Percentiles rank a stretch among this genome's conserved stretches.
These are phyloP conservation scores for Medicago truncatula DNA, from an alignment of 306 rosid genomes.

Conservation along the genomic window DNA sequence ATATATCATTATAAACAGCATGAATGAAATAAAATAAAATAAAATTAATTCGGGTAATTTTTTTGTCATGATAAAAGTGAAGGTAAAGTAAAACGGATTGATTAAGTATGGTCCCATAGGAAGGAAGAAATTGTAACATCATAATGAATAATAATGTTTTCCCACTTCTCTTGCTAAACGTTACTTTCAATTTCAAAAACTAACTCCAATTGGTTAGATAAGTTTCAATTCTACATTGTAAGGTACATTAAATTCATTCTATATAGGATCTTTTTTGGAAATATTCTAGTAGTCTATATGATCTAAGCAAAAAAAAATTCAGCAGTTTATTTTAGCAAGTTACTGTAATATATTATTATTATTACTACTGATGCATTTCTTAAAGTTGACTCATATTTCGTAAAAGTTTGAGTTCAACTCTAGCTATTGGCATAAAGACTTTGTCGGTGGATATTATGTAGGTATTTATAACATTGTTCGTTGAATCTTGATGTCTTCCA, in stretches of 20 bases:
- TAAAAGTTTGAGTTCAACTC: neutral
- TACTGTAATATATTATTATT: too few species aligned
- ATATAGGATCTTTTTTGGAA: too few species aligned
- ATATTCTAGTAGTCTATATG: too few species aligned
- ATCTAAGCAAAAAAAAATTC: too few species aligned
- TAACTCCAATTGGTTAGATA: slow-evolving; percentile 13
- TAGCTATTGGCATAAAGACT: neutral
- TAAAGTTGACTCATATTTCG: too few species aligned
- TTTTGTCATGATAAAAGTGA: neutral
- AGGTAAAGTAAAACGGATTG: slow-evolving; percentile 33
- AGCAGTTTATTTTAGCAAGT: too few species aligned
- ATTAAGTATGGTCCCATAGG: slow-evolving; percentile 36
- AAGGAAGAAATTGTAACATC: slow-evolving; percentile 32
- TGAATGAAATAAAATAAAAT: neutral
- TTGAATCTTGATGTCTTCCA: too few species aligned
- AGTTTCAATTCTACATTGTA: slow-evolving; percentile 20
- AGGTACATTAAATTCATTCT: neutral
- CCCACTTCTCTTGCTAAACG: slow-evolving; percentile 3
- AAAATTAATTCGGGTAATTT: too few species aligned
- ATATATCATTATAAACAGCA: neutral
- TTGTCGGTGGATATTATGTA: neutral
- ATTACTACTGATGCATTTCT: too few species aligned
- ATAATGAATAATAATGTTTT: slow-evolving; percentile 37
- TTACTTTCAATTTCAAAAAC: slow-evolving; percentile 25
- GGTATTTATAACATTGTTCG: too few species aligned